Evolutionary conservation across 768 basidiomycete species (phyloP).

Genomic region (Boletus sensibilis): DNA sequence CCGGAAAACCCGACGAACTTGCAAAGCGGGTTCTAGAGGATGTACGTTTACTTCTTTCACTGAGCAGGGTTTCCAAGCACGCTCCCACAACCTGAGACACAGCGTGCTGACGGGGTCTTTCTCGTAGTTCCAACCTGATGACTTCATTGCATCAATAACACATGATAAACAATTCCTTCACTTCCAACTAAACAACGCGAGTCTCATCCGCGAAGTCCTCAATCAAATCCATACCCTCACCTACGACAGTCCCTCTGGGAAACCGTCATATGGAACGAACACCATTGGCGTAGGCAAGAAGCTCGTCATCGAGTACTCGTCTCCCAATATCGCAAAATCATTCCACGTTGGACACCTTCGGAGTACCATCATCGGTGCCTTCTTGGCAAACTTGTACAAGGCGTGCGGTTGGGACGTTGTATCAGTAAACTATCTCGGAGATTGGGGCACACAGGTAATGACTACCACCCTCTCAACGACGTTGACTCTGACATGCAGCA

Average conservation of each 20-base stretch:
- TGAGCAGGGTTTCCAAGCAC: neutral
- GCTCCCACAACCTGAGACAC: no score
- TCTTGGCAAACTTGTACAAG: slow-evolving; percentile 86
- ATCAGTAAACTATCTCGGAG: slow-evolving; percentile 92
- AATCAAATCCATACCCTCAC: slow-evolving; percentile 74
- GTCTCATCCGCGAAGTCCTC: slow-evolving; percentile 65
- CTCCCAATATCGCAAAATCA: slow-evolving; percentile 96
- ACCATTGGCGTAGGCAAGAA: slow-evolving; percentile 76
- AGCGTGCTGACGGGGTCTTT: neutral
- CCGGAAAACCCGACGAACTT: slow-evolving; percentile 77
- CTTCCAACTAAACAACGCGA: slow-evolving; percentile 68
- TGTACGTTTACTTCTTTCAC: slow-evolving; percentile 42
- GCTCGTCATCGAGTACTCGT: slow-evolving; percentile 87
- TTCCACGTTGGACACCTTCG: slow-evolving; percentile 98
- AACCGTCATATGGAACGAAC: slow-evolving; percentile 82
- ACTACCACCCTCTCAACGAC: no score
- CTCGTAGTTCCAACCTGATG: slow-evolving; percentile 78
- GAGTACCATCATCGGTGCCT: slow-evolving; percentile 98
- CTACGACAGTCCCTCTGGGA: slow-evolving; percentile 53
- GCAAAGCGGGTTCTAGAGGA: slow-evolving; percentile 71
- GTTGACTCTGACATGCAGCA: neutral
- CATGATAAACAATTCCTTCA: slow-evolving; percentile 81
- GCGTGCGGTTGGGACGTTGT: slow-evolving; percentile 92
- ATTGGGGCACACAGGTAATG: slow-evolving; percentile 94
- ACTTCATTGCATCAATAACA: slow-evolving; percentile 67